Percentiles rank a stretch among this genome's conserved stretches.
These are phyloP conservation scores for Viola pubescens DNA, from an alignment of 441 rosid species.

Conservation along the genomic window DNA sequence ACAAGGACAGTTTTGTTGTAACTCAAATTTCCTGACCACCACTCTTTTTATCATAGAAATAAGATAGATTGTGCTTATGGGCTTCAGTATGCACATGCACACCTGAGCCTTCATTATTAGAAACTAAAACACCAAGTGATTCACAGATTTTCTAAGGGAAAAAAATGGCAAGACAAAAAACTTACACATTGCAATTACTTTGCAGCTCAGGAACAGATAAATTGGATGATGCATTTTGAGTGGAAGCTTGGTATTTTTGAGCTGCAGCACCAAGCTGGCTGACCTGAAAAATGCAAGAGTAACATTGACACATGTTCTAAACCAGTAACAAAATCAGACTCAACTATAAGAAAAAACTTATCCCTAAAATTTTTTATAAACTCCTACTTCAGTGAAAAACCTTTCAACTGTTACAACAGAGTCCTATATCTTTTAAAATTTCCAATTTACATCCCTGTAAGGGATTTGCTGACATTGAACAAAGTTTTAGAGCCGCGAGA, in stretches of 20 bases:
- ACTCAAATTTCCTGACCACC: too few species aligned
- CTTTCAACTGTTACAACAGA: too few species aligned
- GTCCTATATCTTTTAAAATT: too few species aligned
- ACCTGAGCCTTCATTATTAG: neutral
- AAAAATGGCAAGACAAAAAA: neutral
- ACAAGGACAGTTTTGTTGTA: too few species aligned
- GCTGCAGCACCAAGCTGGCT: slow-evolving; percentile 91
- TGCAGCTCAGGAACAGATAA: slow-evolving; percentile 76
- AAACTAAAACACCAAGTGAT: neutral
- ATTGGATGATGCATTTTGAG: slow-evolving; percentile 81
- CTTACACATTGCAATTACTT: slow-evolving; percentile 86
- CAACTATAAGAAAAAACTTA: too few species aligned
- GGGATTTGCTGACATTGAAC: too few species aligned
- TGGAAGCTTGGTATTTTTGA: slow-evolving; percentile 81
- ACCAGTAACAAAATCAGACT: neutral
- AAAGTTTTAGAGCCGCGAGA: too few species aligned
- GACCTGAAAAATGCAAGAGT: slow-evolving; percentile 40
- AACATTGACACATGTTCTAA: neutral
- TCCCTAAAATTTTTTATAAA: too few species aligned
- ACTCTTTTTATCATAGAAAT: too few species aligned
- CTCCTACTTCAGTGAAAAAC: too few species aligned
- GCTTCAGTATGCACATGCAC: neutral
- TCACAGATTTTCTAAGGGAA: neutral
- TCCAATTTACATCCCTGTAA: too few species aligned
- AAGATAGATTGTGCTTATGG: too few species aligned